A percentile compares a stretch with the other conserved stretches of the same genome.
These are phyloP conservation scores for Rugosomyces carneus DNA, from an alignment of 1,284 basidiomycete genomes.

Conservation along the genomic window DNA sequence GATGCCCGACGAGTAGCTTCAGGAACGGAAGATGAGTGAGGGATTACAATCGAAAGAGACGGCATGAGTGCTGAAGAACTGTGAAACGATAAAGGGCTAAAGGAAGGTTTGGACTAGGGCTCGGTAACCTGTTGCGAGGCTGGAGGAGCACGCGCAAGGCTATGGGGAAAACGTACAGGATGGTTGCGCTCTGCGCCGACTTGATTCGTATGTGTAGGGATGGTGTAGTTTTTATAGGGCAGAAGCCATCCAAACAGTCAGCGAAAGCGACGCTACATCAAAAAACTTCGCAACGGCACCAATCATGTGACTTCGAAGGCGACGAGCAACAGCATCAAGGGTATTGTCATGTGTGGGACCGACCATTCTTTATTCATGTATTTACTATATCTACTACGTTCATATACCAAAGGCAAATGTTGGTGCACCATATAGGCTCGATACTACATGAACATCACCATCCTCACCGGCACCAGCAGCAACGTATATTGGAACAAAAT, in stretches of 20 bases:
- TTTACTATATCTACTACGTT: not conserved
- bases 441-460: slow-evolving; percentile 42
- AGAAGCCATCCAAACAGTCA: slow-evolving; percentile 11
- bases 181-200: slow-evolving; percentile 15
- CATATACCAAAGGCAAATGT: slow-evolving; percentile 59
- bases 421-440: slow-evolving; percentile 49
- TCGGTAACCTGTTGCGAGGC: not conserved
- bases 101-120: slow-evolving; percentile 6
- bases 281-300: slow-evolving; percentile 15
- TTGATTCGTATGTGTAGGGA: not conserved
- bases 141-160: not conserved
- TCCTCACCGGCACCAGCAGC: slow-evolving; percentile 66
- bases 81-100: slow-evolving; percentile 1
- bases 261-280: slow-evolving; percentile 14
- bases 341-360: not conserved
- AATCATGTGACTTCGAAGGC: slow-evolving; percentile 7
- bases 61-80: slow-evolving; percentile 14
- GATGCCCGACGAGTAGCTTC: slow-evolving; percentile 21
- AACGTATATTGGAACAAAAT: slow-evolving; percentile 69
- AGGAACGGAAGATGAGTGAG: slow-evolving; percentile 22
- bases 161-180: slow-evolving; percentile 2
- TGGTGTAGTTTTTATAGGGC: slow-evolving; percentile 8
- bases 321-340: not conserved
- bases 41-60: slow-evolving; percentile 17
- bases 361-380: not conserved